Conservation (phyloP, 2,329 filamentous ascomycete species). For the Sporothrix protearum region DNA sequence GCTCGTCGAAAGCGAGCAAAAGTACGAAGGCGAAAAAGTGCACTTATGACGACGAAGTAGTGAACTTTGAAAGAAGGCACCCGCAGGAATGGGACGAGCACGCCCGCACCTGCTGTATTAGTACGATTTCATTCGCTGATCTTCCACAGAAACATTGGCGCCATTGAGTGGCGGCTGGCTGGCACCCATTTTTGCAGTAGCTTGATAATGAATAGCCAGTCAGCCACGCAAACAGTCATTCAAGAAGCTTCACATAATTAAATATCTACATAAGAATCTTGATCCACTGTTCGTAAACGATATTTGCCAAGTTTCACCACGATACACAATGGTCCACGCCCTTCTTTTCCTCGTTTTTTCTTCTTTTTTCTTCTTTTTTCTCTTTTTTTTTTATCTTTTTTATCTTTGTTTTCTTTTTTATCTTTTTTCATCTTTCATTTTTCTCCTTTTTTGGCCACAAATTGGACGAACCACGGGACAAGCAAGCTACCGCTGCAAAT, state of each 20-base stretch:
- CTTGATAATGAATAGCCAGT: not conserved
- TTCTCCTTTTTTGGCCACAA: not conserved
- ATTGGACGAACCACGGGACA: not conserved
- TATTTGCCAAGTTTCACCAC: not conserved
- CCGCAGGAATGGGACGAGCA: not conserved
- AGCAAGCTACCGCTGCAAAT: not conserved
- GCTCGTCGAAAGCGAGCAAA: not conserved
- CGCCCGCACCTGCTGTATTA: conserved; percentile 13
- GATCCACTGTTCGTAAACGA: too few species aligned
- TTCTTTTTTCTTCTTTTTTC: too few species aligned
- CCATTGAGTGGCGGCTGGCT: conserved; percentile 33
- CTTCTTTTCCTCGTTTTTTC: too few species aligned
- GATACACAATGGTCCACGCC: not conserved
- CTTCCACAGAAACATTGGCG: not conserved
- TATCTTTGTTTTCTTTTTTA: too few species aligned
- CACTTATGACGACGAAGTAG: not conserved
- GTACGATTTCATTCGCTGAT: conserved; percentile 15
- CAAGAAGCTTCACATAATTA: too few species aligned
- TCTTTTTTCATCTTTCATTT: too few species aligned
- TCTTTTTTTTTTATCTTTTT: too few species aligned
- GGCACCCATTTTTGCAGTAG: not conserved
- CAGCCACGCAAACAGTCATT: too few species aligned
- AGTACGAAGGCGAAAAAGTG: not conserved
- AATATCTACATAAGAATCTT: not conserved
- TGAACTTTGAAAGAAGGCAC: not conserved